A percentile compares a stretch with the other conserved stretches of the same genome.
phyloP scores from a whole-genome alignment of 176 grass and related monocot genomes.

The Oryza australiensis region DNA sequence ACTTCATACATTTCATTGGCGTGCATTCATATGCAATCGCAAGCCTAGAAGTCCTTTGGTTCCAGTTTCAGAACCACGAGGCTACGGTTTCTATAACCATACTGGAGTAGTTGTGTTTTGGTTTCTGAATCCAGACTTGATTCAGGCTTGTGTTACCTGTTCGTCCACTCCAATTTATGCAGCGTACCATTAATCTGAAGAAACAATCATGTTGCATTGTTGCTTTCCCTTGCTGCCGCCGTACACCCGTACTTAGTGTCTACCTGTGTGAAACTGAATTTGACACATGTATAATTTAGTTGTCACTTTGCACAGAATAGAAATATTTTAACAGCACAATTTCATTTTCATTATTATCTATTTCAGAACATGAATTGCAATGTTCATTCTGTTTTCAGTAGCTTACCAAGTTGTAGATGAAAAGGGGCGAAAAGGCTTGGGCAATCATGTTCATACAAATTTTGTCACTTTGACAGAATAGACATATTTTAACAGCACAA shows the following conservation, averaged over 20 bases:
- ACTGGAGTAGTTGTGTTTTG: not conserved
- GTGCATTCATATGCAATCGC: not conserved
- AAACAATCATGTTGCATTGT: not conserved
- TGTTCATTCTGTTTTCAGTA: no score
- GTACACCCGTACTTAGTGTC: no score
- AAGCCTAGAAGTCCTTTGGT: not conserved
- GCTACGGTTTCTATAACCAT: not conserved
- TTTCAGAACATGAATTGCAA: no score
- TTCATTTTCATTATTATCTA: no score
- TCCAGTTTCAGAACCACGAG: not conserved
- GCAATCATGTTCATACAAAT: not conserved
- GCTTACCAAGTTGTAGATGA: not conserved
- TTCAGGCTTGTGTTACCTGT: not conserved
- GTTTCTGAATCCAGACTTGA: no score
- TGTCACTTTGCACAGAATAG: no score
- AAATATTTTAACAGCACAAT: no score
- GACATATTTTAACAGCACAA: no score
- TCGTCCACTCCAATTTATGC: not conserved
- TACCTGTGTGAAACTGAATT: no score
- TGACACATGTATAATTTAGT: no score
- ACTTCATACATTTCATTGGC: not conserved
- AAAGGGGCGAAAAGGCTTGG: not conserved
- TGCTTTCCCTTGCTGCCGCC: no score
- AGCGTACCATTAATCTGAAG: not conserved
- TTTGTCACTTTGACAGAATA: no score